Base-by-base conservation (phyloP, 805 yeast species). In the Starmerella apis region DNA sequence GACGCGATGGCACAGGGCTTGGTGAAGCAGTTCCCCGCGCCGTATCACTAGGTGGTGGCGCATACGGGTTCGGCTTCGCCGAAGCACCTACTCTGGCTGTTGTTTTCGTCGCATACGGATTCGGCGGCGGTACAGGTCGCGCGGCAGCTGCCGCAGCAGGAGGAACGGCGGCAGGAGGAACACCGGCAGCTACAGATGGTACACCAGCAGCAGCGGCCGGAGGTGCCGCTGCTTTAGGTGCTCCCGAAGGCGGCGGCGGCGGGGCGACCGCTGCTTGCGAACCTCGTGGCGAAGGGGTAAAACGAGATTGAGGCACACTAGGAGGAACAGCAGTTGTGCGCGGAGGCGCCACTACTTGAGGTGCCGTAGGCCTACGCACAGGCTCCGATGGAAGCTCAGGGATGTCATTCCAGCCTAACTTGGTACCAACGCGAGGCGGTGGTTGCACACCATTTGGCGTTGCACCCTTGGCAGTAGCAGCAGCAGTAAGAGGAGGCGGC, bases 121-220 rank as follows among this genome's bases (percentile, higher is more conserved):
- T 65, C 46, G 61, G 52, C 19, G 67, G 55, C 18, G 61, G 57
- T 31, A 60, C 51, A n/a, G 60, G 31, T 23, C 46, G 56, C 46
- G 20, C 32, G 22, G 43, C 22, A 4, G 24, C 24, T 16, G 44
- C 33, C 9, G 33, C n/a, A 30, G 33, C 31, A 14, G 56, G 43
- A n/a, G 48, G 25, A 16, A 53, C 44, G 43, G 56, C 32, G 39
- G 52, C 54, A 20, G 50, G 50, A 43, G 73, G 73, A 66, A 74
- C 74, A 9, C 72, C 66, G 10, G 76, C 71, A 45, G 86, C 86
- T 53, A 81, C 66, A 60, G 80, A 85, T 16, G 53, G 48, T 7
- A 74, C 73, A 9, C 72, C 66, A 9, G 76, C 71, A 45, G 86
- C 85, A 53, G 81, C 65, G 60, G 79, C 85, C 18, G 53, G 48